Percentiles rank a stretch among this genome's conserved stretches.
These are phyloP conservation scores for Kalmanozyma brasiliensis DNA, from an alignment of 1,284 basidiomycete genomes.

Conservation along the genomic window DNA sequence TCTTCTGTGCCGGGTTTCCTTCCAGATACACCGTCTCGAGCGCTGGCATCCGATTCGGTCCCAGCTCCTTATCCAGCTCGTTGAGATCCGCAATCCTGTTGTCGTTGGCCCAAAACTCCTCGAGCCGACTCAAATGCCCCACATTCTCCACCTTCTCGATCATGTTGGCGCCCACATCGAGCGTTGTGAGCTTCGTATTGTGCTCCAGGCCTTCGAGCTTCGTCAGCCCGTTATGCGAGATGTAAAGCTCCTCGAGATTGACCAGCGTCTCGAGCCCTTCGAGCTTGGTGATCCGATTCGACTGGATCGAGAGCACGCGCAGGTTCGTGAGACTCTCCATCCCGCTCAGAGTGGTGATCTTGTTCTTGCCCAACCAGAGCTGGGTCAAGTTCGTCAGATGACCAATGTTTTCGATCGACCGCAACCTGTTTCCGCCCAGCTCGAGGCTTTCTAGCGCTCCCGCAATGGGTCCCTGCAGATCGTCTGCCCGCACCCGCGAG, in stretches of 20 bases:
- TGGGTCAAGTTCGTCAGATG: conserved; percentile 84
- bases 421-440: conserved; percentile 88
- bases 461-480: conserved; percentile 74
- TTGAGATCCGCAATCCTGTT: conserved; percentile 81
- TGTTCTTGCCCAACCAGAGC: conserved; percentile 88
- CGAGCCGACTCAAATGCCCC: conserved; percentile 78
- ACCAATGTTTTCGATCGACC: conserved; percentile 90
- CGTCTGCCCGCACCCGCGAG: conserved; percentile 74
- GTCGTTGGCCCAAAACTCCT: conserved; percentile 94
- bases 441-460: conserved; percentile 83
- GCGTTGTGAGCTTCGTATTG: conserved; percentile 75
- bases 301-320: conserved; percentile 77
- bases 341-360: conserved; percentile 58
- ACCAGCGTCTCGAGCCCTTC: conserved; percentile 74
- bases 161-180: conserved; percentile 89
- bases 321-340: conserved; percentile 33
- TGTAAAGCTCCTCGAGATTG: conserved; percentile 87
- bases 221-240: conserved; percentile 91
- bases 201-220: conserved; percentile 83
- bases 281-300: conserved; percentile 89
- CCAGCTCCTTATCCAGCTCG: conserved; percentile 79
- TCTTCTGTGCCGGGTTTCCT: conserved; percentile 87
- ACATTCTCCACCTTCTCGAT: conserved; percentile 82
- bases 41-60: conserved; percentile 71
- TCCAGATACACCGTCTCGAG: conserved; percentile 94